A percentile compares a stretch with the other conserved stretches of the same genome.
phyloP scores from a whole-genome alignment of 805 yeast genomes.

The Candida ficus region DNA sequence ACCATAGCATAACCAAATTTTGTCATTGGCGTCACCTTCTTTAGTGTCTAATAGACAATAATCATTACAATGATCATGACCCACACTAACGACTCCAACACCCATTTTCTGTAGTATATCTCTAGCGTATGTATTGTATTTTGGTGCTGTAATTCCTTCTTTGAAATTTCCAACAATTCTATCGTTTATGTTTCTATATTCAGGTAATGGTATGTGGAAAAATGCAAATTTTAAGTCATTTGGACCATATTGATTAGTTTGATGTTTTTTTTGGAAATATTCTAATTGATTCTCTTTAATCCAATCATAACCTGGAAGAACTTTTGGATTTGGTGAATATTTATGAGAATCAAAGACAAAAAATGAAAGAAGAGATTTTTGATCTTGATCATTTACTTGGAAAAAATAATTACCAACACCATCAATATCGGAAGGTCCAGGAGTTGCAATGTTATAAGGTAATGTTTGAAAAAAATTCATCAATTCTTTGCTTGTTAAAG shows the following conservation, averaged over 20 bases:
- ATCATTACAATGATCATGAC: conserved; percentile 96
- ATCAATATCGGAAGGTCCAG: conserved; percentile 62
- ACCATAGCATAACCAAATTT: conserved; percentile 86
- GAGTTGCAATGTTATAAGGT: conserved; percentile 61
- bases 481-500: conserved; percentile 51
- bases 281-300: conserved; percentile 64
- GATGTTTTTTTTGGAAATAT: conserved; percentile 40
- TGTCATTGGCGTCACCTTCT: conserved; percentile 19
- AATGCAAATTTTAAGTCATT: conserved; percentile 76
- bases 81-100: conserved; percentile 71
- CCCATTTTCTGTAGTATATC: conserved; percentile 56
- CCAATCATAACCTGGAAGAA: conserved; percentile 81
- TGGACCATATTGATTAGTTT: conserved; percentile 22
- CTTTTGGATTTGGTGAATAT: conserved; percentile 61
- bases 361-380: conserved; percentile 47
- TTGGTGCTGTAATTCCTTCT: conserved; percentile 81
- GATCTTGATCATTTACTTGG: conserved; percentile 39
- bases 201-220: conserved; percentile 92
- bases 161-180: conserved; percentile 54
- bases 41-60: conserved; percentile 63
- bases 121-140: conserved; percentile 62
- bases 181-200: conserved; percentile 49
- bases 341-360: conserved; percentile 85
- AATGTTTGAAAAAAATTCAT: conserved; percentile 51
- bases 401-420: conserved; percentile 83